phyloP scores from a whole-genome alignment of 75 land plant species.

The Pinus taeda region DNA sequence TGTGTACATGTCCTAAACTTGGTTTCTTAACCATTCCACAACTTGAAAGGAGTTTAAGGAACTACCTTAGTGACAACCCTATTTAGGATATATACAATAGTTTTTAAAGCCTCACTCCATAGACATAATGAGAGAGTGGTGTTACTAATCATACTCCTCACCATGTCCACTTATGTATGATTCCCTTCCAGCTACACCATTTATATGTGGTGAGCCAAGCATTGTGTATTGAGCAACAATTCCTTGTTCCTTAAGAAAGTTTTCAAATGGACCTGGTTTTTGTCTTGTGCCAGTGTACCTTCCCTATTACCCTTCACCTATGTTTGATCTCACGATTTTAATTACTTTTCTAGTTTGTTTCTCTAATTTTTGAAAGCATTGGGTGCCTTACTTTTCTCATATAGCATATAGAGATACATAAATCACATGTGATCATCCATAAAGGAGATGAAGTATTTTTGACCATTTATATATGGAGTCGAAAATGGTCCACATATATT shows the following conservation, averaged over 20 bases:
- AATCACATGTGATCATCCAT: conserved; percentile 12
- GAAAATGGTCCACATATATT: conserved; percentile 13
- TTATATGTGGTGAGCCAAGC: not conserved
- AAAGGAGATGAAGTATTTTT: conserved; percentile 14
- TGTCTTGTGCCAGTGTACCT: not conserved
- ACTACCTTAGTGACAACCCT: not conserved
- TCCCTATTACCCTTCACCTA: conserved; percentile 14
- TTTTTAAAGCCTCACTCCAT: not conserved
- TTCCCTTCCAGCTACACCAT: conserved; percentile 13
- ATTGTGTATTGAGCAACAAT: not conserved
- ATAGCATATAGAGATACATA: conserved; percentile 12
- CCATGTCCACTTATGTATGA: not conserved
- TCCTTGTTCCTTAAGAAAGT: not conserved
- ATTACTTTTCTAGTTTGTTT: conserved; percentile 10
- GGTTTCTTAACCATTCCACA: not conserved
- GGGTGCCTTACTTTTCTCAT: conserved; percentile 8
- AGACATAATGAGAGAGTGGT: not conserved
- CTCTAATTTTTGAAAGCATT: conserved; percentile 13
- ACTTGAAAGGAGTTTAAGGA: not conserved
- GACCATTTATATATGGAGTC: not conserved
- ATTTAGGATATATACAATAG: not conserved
- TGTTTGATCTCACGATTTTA: conserved; percentile 13
- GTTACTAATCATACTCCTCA: not conserved
- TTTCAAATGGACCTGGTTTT: not conserved
- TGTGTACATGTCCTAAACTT: not conserved